These are phyloP conservation scores for Alloteropsis semialata DNA, from an alignment of 176 grass and related monocot species.

Conservation along the genomic window DNA sequence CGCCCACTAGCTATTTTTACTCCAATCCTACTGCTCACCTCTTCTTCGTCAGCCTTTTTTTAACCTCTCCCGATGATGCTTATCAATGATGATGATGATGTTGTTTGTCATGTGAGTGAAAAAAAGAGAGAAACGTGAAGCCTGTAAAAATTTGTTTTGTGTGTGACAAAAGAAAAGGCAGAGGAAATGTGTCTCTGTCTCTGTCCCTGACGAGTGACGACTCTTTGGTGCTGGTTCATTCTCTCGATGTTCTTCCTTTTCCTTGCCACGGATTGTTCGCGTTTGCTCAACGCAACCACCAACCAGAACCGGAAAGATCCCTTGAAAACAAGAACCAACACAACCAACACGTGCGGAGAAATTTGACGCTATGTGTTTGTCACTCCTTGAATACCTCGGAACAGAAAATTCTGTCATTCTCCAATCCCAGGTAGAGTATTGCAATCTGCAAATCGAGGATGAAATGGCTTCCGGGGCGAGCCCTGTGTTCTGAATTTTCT, in stretches of 20 bases:
- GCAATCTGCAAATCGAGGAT: neutral
- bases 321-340: neutral
- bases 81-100: conserved; percentile 22
- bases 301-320: neutral
- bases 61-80: neutral
- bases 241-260: neutral
- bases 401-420: too few relatives aligned
- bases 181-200: neutral
- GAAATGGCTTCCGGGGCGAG: neutral
- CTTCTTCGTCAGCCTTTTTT: neutral
- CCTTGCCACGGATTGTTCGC: neutral
- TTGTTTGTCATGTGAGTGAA: neutral
- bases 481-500: neutral
- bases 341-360: neutral
- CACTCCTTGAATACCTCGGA: neutral
- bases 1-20: conserved; percentile 19
- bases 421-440: neutral
- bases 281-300: neutral
- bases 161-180: neutral
- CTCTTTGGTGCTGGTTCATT: neutral
- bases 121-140: neutral
- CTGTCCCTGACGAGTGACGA: neutral
- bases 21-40: too few relatives aligned
- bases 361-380: neutral
- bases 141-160: conserved; percentile 32